Conservation (phyloP, 495 filamentous ascomycete species). For the Aspergillus biplanus region DNA sequence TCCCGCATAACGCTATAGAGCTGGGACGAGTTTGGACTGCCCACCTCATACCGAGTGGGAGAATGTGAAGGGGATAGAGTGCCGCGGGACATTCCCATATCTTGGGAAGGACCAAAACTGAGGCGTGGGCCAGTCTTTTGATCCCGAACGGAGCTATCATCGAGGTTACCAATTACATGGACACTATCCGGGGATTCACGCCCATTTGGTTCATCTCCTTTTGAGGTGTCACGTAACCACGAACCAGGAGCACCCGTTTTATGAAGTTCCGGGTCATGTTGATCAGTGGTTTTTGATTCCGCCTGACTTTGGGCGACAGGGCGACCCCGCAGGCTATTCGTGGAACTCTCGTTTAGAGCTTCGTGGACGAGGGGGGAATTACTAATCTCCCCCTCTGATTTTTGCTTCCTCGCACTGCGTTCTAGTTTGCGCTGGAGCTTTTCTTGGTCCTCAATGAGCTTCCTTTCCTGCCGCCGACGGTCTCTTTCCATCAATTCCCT, state of each 20-base stretch:
- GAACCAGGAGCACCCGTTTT: constrained; percentile 31
- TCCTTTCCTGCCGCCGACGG: constrained; percentile 73
- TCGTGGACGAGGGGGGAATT: constrained; percentile 2
- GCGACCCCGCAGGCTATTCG: constrained; percentile 18
- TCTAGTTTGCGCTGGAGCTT: constrained; percentile 69
- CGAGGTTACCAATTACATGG: constrained; percentile 40
- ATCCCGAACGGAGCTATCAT: constrained; percentile 44
- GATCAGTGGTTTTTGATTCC: constrained; percentile 8
- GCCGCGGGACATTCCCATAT: constrained; percentile 55
- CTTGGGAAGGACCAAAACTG: constrained; percentile 46
- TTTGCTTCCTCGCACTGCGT: constrained; percentile 70
- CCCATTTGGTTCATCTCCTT: constrained; percentile 26
- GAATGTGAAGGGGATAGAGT: constrained; percentile 61
- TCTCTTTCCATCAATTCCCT: constrained; percentile 86
- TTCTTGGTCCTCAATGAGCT: constrained; percentile 71
- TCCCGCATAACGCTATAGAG: constrained; percentile 50
- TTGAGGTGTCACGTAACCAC: constrained; percentile 40
- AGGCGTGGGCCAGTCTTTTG: constrained; percentile 34
- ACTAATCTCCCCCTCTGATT: constrained; percentile 28
- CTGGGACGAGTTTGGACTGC: constrained; percentile 58
- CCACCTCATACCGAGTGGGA: constrained; percentile 53
- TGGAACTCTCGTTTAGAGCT: constrained; percentile 4
- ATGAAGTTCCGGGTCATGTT: background rate
- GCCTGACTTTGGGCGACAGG: constrained; percentile 5
- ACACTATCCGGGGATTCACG: constrained; percentile 41